Conservation (phyloP, 805 yeast genomes). For the Ogataea kodamae region DNA sequence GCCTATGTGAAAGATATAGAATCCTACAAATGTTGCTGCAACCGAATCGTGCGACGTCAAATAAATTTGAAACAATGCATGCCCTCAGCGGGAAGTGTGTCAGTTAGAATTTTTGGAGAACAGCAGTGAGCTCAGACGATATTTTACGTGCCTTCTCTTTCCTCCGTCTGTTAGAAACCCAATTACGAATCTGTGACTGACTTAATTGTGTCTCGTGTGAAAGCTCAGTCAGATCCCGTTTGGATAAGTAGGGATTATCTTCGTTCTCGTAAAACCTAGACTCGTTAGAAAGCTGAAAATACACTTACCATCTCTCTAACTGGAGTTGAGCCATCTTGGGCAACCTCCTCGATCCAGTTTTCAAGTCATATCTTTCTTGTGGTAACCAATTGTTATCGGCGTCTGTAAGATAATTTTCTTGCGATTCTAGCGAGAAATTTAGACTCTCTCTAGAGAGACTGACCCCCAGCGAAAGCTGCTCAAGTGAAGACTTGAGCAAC, state of each 20-base stretch:
- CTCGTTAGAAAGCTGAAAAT: conserved; percentile 1
- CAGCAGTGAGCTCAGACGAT: conserved; percentile 9
- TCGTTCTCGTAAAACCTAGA: conserved; percentile 18
- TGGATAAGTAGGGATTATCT: conserved; percentile 21
- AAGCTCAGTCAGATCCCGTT: conserved; percentile 12
- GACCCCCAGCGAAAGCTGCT: conserved; percentile 1
- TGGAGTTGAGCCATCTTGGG: conserved; percentile 2
- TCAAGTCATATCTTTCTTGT: no score
- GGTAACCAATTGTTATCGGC: not conserved
- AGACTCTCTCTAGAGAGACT: no score
- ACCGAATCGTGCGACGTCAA: no score
- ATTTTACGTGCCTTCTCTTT: conserved; percentile 10
- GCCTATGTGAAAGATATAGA: no score
- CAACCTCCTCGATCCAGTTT: conserved; percentile 1
- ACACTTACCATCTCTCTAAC: conserved; percentile 11
- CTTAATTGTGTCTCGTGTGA: conserved; percentile 14
- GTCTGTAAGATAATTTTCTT: no score
- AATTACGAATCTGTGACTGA: conserved; percentile 19
- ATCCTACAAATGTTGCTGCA: no score
- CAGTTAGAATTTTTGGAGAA: no score
- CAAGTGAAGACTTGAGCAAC: conserved; percentile 1
- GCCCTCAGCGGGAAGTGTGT: no score
- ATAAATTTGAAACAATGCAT: conserved; percentile 8
- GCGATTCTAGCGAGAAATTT: no score
- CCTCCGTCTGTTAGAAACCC: conserved; percentile 20